Conservation (phyloP, 495 filamentous ascomycete species). For the Wilcoxina mikolae region DNA sequence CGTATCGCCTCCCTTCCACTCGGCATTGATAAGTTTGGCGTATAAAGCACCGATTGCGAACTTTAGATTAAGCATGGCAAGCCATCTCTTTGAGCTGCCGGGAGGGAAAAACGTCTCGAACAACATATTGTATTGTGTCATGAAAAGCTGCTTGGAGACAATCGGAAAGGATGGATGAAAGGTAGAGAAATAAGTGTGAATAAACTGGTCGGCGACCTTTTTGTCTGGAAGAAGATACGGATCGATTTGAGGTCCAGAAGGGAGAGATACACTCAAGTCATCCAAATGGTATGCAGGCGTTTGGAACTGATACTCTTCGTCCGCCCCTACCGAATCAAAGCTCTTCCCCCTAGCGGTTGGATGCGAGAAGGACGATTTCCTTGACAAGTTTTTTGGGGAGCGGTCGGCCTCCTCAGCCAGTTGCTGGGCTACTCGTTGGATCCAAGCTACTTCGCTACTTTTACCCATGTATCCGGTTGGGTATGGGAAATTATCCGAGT, state of each 20-base stretch:
- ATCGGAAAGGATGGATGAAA: slow-evolving; percentile 50
- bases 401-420: slow-evolving; percentile 18
- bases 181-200: slow-evolving; percentile 43
- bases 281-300: slow-evolving; percentile 41
- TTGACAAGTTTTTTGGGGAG: slow-evolving; percentile 11
- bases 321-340: slow-evolving; percentile 19
- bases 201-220: slow-evolving; percentile 38
- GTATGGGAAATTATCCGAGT: slow-evolving; percentile 35
- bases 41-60: slow-evolving; percentile 47
- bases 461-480: slow-evolving; percentile 45
- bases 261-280: slow-evolving; percentile 36
- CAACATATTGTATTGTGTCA: slow-evolving; percentile 24
- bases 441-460: slow-evolving; percentile 46
- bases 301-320: slow-evolving; percentile 25
- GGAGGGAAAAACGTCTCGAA: slow-evolving; percentile 33
- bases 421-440: slow-evolving; percentile 33
- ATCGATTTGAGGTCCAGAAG: slow-evolving; percentile 33
- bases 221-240: slow-evolving; percentile 38
- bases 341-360: slow-evolving; percentile 23
- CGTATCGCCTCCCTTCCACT: slow-evolving; percentile 34
- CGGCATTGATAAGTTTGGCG: slow-evolving; percentile 34
- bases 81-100: slow-evolving; percentile 35
- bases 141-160: slow-evolving; percentile 41
- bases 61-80: slow-evolving; percentile 47
- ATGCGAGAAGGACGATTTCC: slow-evolving; percentile 13